These are phyloP conservation scores for Scheffersomyces segobiensis DNA, from an alignment of 1,139 yeast species.

Conservation along the genomic window DNA sequence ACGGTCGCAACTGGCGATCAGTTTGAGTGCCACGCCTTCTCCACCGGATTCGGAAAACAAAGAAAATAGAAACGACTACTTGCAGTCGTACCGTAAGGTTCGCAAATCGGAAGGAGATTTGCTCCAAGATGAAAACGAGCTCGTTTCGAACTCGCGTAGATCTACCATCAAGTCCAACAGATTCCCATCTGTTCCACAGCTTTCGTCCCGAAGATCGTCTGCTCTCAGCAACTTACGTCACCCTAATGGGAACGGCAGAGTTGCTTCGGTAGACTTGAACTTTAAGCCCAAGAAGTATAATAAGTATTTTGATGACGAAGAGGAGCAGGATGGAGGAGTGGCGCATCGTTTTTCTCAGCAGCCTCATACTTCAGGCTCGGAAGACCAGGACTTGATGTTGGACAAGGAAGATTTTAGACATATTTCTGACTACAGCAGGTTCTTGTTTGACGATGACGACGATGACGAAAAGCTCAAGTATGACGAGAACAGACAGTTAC, in stretches of 20 bases:
- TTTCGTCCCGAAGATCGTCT: constrained; percentile 4
- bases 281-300: constrained; percentile 22
- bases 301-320: constrained; percentile 11
- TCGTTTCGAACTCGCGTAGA: constrained; percentile 32
- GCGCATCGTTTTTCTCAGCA: background rate
- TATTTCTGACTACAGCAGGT: constrained; percentile 38
- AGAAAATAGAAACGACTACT: constrained; percentile 2
- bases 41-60: background rate
- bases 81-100: constrained; percentile 5
- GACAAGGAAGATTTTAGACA: constrained; percentile 19
- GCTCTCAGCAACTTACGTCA: background rate
- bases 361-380: constrained; percentile 3
- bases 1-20: constrained; percentile 1
- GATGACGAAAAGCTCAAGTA: constrained; percentile 10
- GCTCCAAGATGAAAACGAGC: constrained; percentile 14
- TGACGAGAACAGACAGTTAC: constrained; percentile 13
- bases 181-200: constrained; percentile 39
- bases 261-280: constrained; percentile 27
- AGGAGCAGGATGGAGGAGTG: constrained; percentile 1
- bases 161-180: constrained; percentile 38
- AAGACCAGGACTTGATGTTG: constrained; percentile 15
- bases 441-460: constrained; percentile 29
- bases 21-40: background rate
- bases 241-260: constrained; percentile 10
- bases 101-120: constrained; percentile 1